phyloP scores from a whole-genome alignment of 202 grass and related monocot genomes.

The Setaria viridis region DNA sequence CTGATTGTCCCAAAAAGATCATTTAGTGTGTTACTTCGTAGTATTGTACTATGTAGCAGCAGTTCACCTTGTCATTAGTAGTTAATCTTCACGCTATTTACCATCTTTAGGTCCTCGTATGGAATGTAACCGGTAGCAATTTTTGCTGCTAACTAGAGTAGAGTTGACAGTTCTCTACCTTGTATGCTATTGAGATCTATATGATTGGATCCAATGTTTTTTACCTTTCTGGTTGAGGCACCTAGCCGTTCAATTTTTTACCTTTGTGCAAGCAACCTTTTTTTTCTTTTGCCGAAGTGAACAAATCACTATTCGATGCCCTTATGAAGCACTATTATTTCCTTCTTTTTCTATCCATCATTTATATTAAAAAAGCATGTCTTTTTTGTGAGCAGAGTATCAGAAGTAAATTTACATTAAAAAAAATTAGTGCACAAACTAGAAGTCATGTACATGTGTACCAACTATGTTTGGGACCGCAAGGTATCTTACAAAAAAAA shows the following conservation, averaged over 20 bases:
- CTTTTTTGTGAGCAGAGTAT: neutral
- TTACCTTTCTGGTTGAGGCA: neutral
- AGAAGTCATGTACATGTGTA: neutral
- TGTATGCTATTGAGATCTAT: slow-evolving; percentile 26
- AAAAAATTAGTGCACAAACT: neutral
- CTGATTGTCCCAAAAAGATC: neutral
- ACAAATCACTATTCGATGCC: neutral
- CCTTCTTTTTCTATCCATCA: too few relatives aligned
- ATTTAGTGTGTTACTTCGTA: neutral
- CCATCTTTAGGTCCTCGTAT: neutral
- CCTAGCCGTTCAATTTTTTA: neutral
- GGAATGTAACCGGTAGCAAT: slow-evolving; percentile 27
- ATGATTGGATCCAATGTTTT: neutral
- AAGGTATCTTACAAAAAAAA: too few relatives aligned
- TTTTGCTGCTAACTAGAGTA: slow-evolving; percentile 37
- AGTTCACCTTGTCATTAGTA: slow-evolving; percentile 5
- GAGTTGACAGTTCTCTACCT: neutral
- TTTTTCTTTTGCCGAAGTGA: neutral
- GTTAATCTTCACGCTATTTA: slow-evolving; percentile 18
- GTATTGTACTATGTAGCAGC: slow-evolving; percentile 14
- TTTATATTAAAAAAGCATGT: too few relatives aligned
- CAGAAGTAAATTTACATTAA: neutral
- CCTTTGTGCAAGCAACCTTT: too few relatives aligned
- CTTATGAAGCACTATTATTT: neutral
- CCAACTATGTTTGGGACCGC: neutral